phyloP scores from a whole-genome alignment of 2,329 filamentous ascomycete species.

The Trichoderma atrobrunneum region DNA sequence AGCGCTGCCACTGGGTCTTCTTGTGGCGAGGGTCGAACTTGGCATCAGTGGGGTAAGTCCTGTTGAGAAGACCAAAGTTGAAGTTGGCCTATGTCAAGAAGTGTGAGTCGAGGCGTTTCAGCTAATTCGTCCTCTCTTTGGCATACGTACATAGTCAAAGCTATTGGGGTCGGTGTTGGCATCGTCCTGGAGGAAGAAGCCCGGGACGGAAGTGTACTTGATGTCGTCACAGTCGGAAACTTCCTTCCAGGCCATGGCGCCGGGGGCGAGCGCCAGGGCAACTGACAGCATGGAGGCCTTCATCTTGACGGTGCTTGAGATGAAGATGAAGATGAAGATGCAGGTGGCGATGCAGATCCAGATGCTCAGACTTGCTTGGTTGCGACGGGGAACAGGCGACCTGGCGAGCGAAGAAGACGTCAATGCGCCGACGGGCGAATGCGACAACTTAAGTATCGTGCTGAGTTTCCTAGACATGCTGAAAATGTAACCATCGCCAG shows the following conservation, averaged over 20 bases:
- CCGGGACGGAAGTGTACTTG: constrained; percentile 58
- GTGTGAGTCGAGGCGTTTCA: not conserved
- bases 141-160: constrained; percentile 59
- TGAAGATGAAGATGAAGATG: not conserved
- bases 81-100: constrained; percentile 44
- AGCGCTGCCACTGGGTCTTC: constrained; percentile 64
- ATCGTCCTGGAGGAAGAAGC: constrained; percentile 65
- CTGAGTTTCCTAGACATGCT: not conserved
- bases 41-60: constrained; percentile 56
- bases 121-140: not conserved
- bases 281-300: constrained; percentile 32
- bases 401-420: not conserved
- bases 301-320: constrained; percentile 27
- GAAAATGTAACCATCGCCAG: not conserved
- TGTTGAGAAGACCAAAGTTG: constrained; percentile 66
- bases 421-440: not conserved
- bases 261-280: constrained; percentile 31
- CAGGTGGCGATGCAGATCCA: not conserved
- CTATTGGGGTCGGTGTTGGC: constrained; percentile 49
- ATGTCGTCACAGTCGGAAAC: constrained; percentile 42
- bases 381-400: not conserved
- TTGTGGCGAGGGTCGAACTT: constrained; percentile 37
- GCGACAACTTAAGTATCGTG: not conserved
- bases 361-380: not conserved
- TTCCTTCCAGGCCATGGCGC: constrained; percentile 31